Evolutionary conservation across 2,329 filamentous ascomycete species (phyloP), one percentile per base, ranked within the genome.

Genomic region (Juglanconis juglandina): DNA sequence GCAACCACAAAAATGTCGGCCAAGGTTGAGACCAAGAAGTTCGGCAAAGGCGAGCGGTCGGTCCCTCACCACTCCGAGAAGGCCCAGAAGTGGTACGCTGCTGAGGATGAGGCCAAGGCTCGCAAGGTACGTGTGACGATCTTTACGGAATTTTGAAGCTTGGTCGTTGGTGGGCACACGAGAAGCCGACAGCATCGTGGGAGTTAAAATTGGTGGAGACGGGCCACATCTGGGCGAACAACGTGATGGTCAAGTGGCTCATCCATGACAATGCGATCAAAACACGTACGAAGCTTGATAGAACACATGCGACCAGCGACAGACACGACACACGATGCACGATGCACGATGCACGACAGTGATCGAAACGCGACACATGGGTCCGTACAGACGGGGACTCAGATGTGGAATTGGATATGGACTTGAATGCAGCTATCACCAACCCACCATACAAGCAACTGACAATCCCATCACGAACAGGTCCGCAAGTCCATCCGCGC

Each of bases 41-140:
- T 96, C 87, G 92, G 92, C 84, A 95, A 95, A 87, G 91, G 91
- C 82, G 90, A 91, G 84, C 89, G 94, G 84, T 86, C 89, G 80
- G 89, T 97, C 80, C 92, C 91, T 79, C 87, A 90, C 81, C 80
- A 85, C 80, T 84, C 85, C 77, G 87, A 96, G 81, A 96, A 96
- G 91, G 94, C 94, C 75, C 88, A 91, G 86, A 98, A 97, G 86
- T 99, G 94, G 92, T 99, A 99, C 85, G 91, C 92, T 79, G 91
- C 92, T 77, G 90, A 96, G 80, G 94, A 97, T 81, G 90, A 94
- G 77, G 77, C 86, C 78, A 83, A 89, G 81, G 86, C 87, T 75
- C 96, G 93, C 88, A 94, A 96, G 91, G 95, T 99, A 87, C 86
- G 92, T 90, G 74, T 57, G 64, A 60, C 65, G 66, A 66, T 48